Base-by-base conservation (phyloP, 2,329 filamentous ascomycete genomes). In the Talaromyces sp. region DNA sequence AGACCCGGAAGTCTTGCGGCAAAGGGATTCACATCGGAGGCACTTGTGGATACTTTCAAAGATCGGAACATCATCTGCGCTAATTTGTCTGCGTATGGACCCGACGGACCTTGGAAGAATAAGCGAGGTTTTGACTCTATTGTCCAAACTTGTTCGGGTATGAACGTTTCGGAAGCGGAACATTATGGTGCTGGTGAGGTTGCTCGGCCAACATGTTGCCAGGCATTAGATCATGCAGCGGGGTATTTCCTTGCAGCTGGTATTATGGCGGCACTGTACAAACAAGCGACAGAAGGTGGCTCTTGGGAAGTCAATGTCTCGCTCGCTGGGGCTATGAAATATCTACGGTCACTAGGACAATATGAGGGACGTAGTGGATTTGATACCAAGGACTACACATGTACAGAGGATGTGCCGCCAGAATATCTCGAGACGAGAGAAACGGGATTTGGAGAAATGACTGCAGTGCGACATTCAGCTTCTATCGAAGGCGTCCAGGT, bases 211-310 rank as follows among this genome's bases (percentile, higher is more conserved):
- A 74, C 81, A 37, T 85, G 85, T 0, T 85, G 82, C 62, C 85
- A 87, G 71, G 85, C 82, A 0, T 76, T 87, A 0, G 86, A 88
- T 69, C 84, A 87, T 66, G 83, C 79, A 0, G 79, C 78, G 0
- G 86, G 86, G 0, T 87, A 85, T 62, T 75, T 87, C 22, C 77
- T 88, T 0, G 84, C 85, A 0, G 75, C 83, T 0, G 85, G 85
- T 0, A 79, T 87, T 2, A 73, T 79, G 27, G 81, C 84, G 0
- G 84, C 85, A 0, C 50, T 87, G 4, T 83, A 85, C 66, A 79
- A 78, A 59, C 78, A 81, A 14, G 78, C 78, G 0, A 74, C 68
- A 0, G 75, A 79, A 19, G 83, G 83, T 1, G 82, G 83, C 0
- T 77, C 80, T 0, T 87, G 83, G 72, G 71, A 79, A n/a, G 81